Evolutionary conservation across 2,329 filamentous ascomycete species (phyloP).

Genomic region (Penicillium sp.): DNA sequence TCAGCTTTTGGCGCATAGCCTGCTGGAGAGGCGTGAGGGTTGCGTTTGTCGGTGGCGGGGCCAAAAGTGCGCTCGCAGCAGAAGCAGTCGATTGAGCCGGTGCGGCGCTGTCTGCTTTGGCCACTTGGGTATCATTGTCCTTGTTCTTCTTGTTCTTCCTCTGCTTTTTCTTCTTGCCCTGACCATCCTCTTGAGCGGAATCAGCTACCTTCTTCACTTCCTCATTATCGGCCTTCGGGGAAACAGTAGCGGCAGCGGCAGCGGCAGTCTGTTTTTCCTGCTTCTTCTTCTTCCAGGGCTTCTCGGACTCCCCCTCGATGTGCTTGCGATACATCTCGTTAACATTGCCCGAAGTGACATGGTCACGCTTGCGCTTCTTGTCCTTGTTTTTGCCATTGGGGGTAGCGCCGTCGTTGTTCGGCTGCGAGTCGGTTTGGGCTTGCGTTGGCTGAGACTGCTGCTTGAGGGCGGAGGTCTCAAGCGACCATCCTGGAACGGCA

Average conservation of each 20-base stretch:
- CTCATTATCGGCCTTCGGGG: slow-evolving; percentile 23
- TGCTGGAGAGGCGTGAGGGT: slow-evolving; percentile 91
- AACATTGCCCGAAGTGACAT: slow-evolving; percentile 70
- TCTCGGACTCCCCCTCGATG: slow-evolving; percentile 66
- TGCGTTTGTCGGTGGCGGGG: slow-evolving; percentile 48
- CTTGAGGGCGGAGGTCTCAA: slow-evolving; percentile 72
- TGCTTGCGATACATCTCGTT: slow-evolving; percentile 77
- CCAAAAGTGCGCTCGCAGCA: slow-evolving; percentile 26
- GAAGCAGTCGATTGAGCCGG: slow-evolving; percentile 7
- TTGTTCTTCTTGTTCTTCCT: slow-evolving; percentile 39
- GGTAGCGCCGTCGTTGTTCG: slow-evolving; percentile 30
- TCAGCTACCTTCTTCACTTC: slow-evolving; percentile 20
- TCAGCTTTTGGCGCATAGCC: slow-evolving; percentile 91
- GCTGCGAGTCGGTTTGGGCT: slow-evolving; percentile 60
- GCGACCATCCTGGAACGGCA: slow-evolving; percentile 88
- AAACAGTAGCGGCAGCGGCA: slow-evolving; percentile 17
- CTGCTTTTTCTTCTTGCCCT: slow-evolving; percentile 31
- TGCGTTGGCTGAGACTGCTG: slow-evolving; percentile 65
- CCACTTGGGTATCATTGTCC: slow-evolving; percentile 29
- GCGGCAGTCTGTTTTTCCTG: slow-evolving; percentile 30
- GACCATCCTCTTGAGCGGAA: slow-evolving; percentile 32
- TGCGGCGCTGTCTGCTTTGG: slow-evolving; percentile 21
- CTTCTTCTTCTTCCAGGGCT: slow-evolving; percentile 38
- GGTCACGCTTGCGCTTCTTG: slow-evolving; percentile 55
- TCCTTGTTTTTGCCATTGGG: slow-evolving; percentile 37